These are phyloP conservation scores for Blastobotrys buckinghamii DNA, from an alignment of 1,139 yeast species.

Conservation along the genomic window DNA sequence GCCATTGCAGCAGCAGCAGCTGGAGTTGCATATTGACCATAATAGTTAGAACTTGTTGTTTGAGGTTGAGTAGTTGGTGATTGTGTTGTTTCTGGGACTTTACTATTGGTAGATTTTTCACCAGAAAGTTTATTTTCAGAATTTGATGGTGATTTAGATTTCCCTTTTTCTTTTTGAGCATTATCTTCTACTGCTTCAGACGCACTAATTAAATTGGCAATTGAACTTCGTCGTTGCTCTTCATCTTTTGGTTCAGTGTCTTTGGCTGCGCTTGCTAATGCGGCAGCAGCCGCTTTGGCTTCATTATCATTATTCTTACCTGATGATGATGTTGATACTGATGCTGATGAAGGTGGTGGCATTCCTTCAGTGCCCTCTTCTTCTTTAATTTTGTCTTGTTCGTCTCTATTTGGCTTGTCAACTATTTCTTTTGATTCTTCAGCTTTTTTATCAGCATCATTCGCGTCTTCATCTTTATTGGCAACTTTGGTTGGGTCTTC, in stretches of 20 bases:
- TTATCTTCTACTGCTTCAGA: conserved; percentile 15
- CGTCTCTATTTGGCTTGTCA: neutral
- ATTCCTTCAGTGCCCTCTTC: conserved; percentile 1
- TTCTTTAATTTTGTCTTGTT: neutral
- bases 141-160: neutral
- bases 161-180: neutral
- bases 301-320: neutral
- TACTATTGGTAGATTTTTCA: too few species aligned
- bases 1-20: conserved; percentile 3
- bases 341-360: neutral
- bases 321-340: neutral
- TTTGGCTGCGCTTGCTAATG: conserved; percentile 2
- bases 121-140: too few species aligned
- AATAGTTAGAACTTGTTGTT: neutral
- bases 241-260: neutral
- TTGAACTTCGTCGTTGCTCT: conserved; percentile 15
- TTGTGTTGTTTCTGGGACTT: too few species aligned
- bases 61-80: conserved; percentile 4
- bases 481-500: too few species aligned
- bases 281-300: conserved; percentile 1
- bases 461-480: conserved; percentile 9
- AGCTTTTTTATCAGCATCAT: conserved; percentile 1
- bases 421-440: too few species aligned
- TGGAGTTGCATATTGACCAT: conserved; percentile 3
- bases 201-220: conserved; percentile 19